A percentile compares a stretch with the other conserved stretches of the same genome.
phyloP scores from a whole-genome alignment of 352 stramenopile genomes.

The Globisporangium barbulae region DNA sequence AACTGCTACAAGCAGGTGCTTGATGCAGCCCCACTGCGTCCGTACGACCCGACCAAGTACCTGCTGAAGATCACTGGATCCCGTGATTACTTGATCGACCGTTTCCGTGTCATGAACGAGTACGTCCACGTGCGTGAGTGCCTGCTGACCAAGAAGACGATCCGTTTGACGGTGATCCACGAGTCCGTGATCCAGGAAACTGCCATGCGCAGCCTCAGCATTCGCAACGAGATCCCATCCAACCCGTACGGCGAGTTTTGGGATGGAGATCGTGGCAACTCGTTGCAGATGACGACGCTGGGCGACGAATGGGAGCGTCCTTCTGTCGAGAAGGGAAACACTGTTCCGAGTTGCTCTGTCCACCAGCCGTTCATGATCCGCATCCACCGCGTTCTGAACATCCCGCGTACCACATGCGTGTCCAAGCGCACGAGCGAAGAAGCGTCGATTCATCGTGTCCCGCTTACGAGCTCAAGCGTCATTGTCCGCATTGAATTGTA shows the following conservation, averaged over 20 bases:
- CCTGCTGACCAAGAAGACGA: conserved; percentile 82
- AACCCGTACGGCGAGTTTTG: conserved; percentile 65
- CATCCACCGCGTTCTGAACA: conserved; percentile 81
- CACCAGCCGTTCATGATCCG: conserved; percentile 67
- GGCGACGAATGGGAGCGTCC: conserved; percentile 63
- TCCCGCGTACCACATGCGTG: conserved; percentile 65
- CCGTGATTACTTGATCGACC: conserved; percentile 84
- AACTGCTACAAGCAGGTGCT: conserved; percentile 84
- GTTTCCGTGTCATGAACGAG: conserved; percentile 80
- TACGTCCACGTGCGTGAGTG: conserved; percentile 88
- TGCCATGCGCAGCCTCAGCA: conserved; percentile 72
- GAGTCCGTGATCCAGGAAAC: conserved; percentile 84
- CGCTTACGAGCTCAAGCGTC: conserved; percentile 58
- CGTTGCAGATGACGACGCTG: conserved; percentile 72
- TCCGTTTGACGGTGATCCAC: conserved; percentile 82
- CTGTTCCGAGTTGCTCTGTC: conserved; percentile 50
- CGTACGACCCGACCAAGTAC: conserved; percentile 81
- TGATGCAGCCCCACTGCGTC: conserved; percentile 65
- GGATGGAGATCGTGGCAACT: conserved; percentile 47
- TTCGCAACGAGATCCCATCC: conserved; percentile 50
- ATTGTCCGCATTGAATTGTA: conserved; percentile 78
- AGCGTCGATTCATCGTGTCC: conserved; percentile 38
- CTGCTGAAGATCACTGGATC: conserved; percentile 84
- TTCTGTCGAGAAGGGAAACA: conserved; percentile 30
- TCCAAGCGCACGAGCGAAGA: conserved; percentile 72